Evolutionary conservation across 441 rosid species (phyloP).

Genomic region (Arabidopsis lyrata): DNA sequence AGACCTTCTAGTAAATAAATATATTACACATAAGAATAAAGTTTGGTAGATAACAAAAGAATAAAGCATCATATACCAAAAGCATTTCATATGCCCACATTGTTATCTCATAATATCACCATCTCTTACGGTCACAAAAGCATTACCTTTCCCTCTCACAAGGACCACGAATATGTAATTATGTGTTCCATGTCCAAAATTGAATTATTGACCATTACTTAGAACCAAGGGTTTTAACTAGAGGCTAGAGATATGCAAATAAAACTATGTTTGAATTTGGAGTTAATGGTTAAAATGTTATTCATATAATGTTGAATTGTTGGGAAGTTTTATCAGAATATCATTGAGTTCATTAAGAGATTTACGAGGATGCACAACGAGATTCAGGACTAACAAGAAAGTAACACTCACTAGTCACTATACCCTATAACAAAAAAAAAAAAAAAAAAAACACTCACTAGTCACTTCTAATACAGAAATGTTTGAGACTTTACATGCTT

Average conservation of each 20-base stretch:
- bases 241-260: constrained; percentile 25
- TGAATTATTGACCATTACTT: constrained; percentile 31
- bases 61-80: constrained; percentile 43
- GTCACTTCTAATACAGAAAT: constrained; percentile 26
- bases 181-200: constrained; percentile 29
- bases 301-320: constrained; percentile 9
- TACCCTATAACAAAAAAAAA: too few species aligned
- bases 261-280: not conserved
- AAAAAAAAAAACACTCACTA: constrained; percentile 1
- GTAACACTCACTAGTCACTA: constrained; percentile 26
- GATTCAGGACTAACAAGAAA: constrained; percentile 24
- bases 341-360: constrained; percentile 14
- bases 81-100: constrained; percentile 42
- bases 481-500: not conserved
- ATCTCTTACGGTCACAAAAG: constrained; percentile 29
- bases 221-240: constrained; percentile 32
- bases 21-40: constrained; percentile 13
- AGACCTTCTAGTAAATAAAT: constrained; percentile 13
- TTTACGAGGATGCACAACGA: constrained; percentile 27
- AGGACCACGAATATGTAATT: constrained; percentile 43
- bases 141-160: constrained; percentile 39
- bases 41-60: constrained; percentile 30
- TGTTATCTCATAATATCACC: constrained; percentile 18
- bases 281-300: constrained; percentile 1
- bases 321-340: constrained; percentile 18